These are phyloP conservation scores for Metarhizium anisopliae DNA, from an alignment of 2,329 filamentous ascomycete species.

Conservation along the genomic window DNA sequence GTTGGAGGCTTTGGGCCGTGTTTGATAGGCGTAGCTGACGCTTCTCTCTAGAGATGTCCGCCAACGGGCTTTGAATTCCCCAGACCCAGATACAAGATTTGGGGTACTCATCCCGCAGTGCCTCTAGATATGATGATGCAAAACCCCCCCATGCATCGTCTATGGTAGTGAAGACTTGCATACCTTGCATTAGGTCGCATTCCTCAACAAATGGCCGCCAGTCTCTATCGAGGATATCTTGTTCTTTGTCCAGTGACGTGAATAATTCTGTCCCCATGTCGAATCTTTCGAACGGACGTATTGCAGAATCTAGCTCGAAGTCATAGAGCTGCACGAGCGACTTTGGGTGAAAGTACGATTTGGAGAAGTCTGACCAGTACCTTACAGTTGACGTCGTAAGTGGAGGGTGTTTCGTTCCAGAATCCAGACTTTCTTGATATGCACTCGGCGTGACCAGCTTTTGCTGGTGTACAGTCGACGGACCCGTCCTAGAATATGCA, in stretches of 20 bases:
- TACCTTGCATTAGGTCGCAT: constrained; percentile 81
- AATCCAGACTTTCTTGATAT: constrained; percentile 74
- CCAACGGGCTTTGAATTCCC: constrained; percentile 60
- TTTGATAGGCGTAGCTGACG: constrained; percentile 56
- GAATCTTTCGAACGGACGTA: constrained; percentile 86
- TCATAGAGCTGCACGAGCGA: constrained; percentile 83
- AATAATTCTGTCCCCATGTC: constrained; percentile 77
- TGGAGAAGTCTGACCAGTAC: constrained; percentile 95
- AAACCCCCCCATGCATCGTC: constrained; percentile 82
- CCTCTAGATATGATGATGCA: constrained; percentile 62
- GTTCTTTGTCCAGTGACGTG: constrained; percentile 61
- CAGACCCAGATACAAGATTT: constrained; percentile 84
- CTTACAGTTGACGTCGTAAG: constrained; percentile 66
- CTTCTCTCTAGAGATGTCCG: constrained; percentile 43
- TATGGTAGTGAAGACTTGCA: constrained; percentile 65
- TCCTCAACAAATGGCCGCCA: constrained; percentile 83
- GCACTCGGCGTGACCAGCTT: constrained; percentile 57
- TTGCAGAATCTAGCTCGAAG: constrained; percentile 70
- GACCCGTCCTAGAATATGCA: constrained; percentile 46
- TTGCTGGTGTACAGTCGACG: constrained; percentile 59
- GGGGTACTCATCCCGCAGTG: constrained; percentile 80
- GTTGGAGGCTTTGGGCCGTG: constrained; percentile 60
- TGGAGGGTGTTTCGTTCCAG: constrained; percentile 55
- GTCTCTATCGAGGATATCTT: constrained; percentile 86
- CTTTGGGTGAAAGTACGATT: constrained; percentile 83